Base-by-base conservation (phyloP, 371 early-diverging fungal genomes). In the Mortierella sp. region DNA sequence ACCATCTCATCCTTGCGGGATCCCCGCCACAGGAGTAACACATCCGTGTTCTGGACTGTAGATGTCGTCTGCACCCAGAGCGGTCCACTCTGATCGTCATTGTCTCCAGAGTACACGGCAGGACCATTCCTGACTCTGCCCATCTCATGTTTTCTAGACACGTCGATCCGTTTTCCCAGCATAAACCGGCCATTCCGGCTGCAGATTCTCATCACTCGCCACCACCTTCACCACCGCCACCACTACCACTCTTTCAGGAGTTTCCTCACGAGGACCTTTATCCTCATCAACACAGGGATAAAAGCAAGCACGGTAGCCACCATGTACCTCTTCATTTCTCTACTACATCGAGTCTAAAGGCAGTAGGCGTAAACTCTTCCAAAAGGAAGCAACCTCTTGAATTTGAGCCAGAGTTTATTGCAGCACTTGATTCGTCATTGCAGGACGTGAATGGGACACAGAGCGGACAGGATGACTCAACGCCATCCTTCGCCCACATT, bases 351-450 rank as follows among this genome's bases (percentile, higher is more conserved):
- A 43, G 21, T 23, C 14, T 45, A 19, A 21, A 16, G n/a, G 15
- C 16, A 15, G 6, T 21, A 26, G 52, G 12, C 23, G 7, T 46
- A 46, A 69, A 69, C n/a, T 66, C 70, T 5, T 52, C 62, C 64
- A 70, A 66, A 45, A 66, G 70, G 43, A 72, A 77, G 21, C 79
- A 68, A 12, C 62, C 79, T 19, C 52, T 72, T 23, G 69, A 65
- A 11, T 77, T 77, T 56, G 79, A 77, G 26, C 69, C 72, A n/a
- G 79, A 77, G 23, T 77, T 72, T 48, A 51, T 62, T 60, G 79
- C 72, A 3, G 72, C 72, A 1, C 68, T 77, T 2, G 79, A 77
- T 25, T 59, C 77, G 14, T 64, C 77, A 16, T 30, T 72, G 2
- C 23, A 37, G 16, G 75, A 70, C 2, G 4, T 50, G 4, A 47